Base-by-base conservation (phyloP, 202 grass and related monocot species). In the Panicum hallii region DNA sequence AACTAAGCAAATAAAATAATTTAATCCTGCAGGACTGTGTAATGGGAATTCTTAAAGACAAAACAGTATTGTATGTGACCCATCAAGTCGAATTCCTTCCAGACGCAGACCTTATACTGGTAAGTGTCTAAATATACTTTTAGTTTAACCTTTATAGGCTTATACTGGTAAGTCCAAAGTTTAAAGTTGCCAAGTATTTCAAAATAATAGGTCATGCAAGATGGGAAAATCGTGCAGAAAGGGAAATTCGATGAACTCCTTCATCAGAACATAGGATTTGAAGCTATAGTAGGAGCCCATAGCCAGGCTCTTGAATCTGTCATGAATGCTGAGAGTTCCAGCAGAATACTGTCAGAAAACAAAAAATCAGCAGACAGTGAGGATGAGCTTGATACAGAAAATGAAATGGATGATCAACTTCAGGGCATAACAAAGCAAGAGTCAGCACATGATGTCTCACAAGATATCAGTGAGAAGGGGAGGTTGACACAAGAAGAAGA, bases 51-150 rank as follows among this genome's bases (percentile, higher is more conserved):
- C 93, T 99, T 56, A 94, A 89, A 73, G 91, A 93, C 48, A 99
- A 96, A 86, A 99, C 97, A 49, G 88, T 99, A 86, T 15, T 99
- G 63, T 99, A 96, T 76, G 88, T 99, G 58, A 99, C 97, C 11
- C 97, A 99, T 78, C 97, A 99, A 92, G 93, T 99, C 19, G 97
- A 96, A 88, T 99, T 96, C 90, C 93, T 99, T 87, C 97, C 97
- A 67, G 86, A 76, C 8, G 97, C 97, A 10, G 93, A 99, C 58
- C 78, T 99, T 70, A 99, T 99, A 87, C 68, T 99, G 52, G 97
- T 94, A 96, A 85, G 82, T 63, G 72, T 75, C 6, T 44, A 81
- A 82, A 76, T 72, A 42, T 61, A 65, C 34, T 52, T 14, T 71
- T 82, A 58, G 11, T 15, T 83, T 50, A 60, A 3, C 58, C 78